These are phyloP conservation scores for Alternaria alternata DNA, from an alignment of 2,329 filamentous ascomycete species.

Conservation along the genomic window DNA sequence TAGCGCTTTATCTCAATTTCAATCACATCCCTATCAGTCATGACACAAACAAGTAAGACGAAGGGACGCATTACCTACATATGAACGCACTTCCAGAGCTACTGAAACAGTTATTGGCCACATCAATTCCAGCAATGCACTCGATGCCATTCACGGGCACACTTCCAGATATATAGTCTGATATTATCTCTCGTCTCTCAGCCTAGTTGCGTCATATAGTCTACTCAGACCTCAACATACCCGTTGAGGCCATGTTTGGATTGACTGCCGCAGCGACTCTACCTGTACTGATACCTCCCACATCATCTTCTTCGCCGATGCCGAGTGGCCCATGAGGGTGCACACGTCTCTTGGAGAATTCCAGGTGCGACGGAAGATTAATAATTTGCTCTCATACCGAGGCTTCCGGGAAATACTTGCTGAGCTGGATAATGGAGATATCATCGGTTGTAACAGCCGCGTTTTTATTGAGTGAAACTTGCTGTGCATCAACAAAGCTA, in stretches of 20 bases:
- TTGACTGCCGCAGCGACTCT: too few species aligned
- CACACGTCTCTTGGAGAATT: not conserved
- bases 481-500: not conserved
- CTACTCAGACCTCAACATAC: not conserved
- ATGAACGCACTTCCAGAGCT: not conserved
- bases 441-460: not conserved
- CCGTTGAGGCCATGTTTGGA: not conserved
- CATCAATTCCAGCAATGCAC: not conserved
- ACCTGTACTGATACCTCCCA: not conserved
- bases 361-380: not conserved
- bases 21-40: not conserved
- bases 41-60: not conserved
- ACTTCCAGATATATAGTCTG: not conserved
- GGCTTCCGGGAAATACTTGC: not conserved
- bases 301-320: not conserved
- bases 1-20: not conserved
- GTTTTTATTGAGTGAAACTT: not conserved
- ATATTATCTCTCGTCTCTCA: not conserved
- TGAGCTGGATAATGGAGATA: not conserved
- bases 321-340: not conserved
- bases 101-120: not conserved
- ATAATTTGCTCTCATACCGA: not conserved
- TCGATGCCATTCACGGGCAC: not conserved
- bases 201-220: not conserved
- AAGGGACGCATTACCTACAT: not conserved